These are phyloP conservation scores for Nannochloropsis gaditana DNA, from an alignment of 108 stramenopile genomes.

Conservation along the genomic window DNA sequence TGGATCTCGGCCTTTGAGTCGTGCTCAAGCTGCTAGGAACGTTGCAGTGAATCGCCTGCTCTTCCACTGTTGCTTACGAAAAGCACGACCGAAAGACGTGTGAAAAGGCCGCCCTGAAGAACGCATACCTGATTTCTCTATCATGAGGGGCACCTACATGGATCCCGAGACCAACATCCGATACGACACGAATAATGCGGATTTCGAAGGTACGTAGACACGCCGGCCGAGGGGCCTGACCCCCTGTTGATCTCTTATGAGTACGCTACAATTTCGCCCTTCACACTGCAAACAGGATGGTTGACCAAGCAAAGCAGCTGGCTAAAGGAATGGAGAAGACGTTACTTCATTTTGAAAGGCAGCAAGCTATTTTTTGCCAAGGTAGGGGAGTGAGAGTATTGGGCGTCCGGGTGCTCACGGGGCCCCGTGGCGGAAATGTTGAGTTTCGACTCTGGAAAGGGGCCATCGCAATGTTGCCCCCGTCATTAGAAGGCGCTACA, in stretches of 20 bases:
- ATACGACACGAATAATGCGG: conserved; percentile 71
- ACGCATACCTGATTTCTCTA: neutral
- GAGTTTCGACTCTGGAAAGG: too few relatives aligned
- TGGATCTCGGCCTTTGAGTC: too few relatives aligned
- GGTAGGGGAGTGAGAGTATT: conserved; percentile 39
- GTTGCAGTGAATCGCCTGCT: too few relatives aligned
- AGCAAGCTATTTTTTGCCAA: conserved; percentile 88
- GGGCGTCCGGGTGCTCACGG: neutral
- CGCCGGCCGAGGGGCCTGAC: neutral
- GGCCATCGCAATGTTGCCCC: too few relatives aligned
- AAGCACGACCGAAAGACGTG: too few relatives aligned
- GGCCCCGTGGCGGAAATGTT: too few relatives aligned
- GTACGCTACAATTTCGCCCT: neutral
- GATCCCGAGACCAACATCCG: conserved; percentile 48
- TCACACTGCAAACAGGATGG: conserved; percentile 34
- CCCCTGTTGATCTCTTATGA: neutral
- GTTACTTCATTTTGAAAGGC: conserved; percentile 98
- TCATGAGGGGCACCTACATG: conserved; percentile 18
- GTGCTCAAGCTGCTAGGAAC: too few relatives aligned
- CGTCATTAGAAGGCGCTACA: neutral
- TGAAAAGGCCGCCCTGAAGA: too few relatives aligned
- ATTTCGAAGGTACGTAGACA: conserved; percentile 67
- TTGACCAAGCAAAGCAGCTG: conserved; percentile 58
- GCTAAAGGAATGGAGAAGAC: conserved; percentile 91
- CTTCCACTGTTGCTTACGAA: too few relatives aligned